Evolutionary conservation across 2,329 filamentous ascomycete genomes (phyloP).

Genomic region (Periconia macrospinosa): DNA sequence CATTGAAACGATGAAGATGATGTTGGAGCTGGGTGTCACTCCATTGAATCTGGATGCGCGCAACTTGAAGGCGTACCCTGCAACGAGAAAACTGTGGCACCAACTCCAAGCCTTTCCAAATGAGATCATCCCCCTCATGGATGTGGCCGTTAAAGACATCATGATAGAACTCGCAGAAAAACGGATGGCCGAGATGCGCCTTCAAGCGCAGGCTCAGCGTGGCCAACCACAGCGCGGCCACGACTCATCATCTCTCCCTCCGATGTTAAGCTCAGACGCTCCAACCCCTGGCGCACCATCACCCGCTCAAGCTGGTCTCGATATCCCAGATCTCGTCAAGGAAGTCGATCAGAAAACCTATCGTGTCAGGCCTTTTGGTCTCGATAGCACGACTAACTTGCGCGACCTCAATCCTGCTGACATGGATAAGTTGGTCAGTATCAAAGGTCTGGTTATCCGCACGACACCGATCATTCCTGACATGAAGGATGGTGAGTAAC

Average conservation of each 20-base stretch:
- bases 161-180: constrained; percentile 87
- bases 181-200: constrained; percentile 71
- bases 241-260: constrained; percentile 71
- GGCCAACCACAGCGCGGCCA: constrained; percentile 44
- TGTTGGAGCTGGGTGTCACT: constrained; percentile 82
- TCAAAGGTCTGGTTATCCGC: constrained; percentile 95
- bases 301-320: constrained; percentile 42
- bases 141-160: constrained; percentile 88
- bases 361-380: constrained; percentile 84
- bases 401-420: constrained; percentile 94
- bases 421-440: constrained; percentile 92
- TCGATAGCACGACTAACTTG: constrained; percentile 86
- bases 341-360: constrained; percentile 81
- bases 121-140: constrained; percentile 95
- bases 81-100: constrained; percentile 92
- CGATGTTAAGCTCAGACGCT: constrained; percentile 78
- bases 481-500: constrained; percentile 76
- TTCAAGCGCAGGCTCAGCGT: constrained; percentile 59
- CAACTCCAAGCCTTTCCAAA: constrained; percentile 92
- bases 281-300: constrained; percentile 47
- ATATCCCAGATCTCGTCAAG: constrained; percentile 69
- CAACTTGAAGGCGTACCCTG: constrained; percentile 89
- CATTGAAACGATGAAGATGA: constrained; percentile 80
- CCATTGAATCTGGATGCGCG: constrained; percentile 85
- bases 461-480: constrained; percentile 96